Base-by-base conservation (phyloP, 169 alveolate genomes). In the Cryptosporidium viatorum region DNA sequence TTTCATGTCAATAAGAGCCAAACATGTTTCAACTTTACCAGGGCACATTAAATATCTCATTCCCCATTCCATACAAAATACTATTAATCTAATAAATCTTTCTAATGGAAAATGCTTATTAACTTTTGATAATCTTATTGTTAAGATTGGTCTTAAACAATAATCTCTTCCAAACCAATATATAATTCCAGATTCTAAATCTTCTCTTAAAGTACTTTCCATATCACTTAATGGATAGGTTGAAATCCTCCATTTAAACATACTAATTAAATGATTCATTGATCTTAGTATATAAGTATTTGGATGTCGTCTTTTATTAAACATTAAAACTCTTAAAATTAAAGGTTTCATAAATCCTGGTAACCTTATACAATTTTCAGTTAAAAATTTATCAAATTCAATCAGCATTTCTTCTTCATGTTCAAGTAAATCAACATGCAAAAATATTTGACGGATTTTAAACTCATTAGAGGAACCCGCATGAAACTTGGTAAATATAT, bases 1-100 rank as follows among this genome's bases (percentile, higher is more conserved):
- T 43, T 91, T 91, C n/a, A 93, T 84, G 68, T 93, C 95, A 35
- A 93, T 59, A 33, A 93, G 55, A 31, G 92, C 94, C 21, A 74
- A 55, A 48, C 94, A 87, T 21, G 95, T 93, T 85, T 93, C 95
- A 23, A 93, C 94, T 14, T 59, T 84, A 8, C 95, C 95, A 23
- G 95, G 95, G 35, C 74, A 59, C 93, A 93, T 92, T 26, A 91
- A 75, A 74, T 84, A 87, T 8, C 95, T 85, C 69, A 93, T 87
- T 8, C 93, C 93, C 94, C 94, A 93, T 62, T 93, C 95, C 67
- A 93, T 84, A 70, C 93, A 84, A 59, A 87, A 93, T 14, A 93
- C 91, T 23, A 92, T 85, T 51, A 93, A 92, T 29, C 93, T 35
- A 31, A 86, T 85, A 86, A 93, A 93, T 51, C 71, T 67, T 10